Percentiles rank a stretch among this genome's conserved stretches.
Conservation (phyloP, 1,139 yeast species). For the Lipomyces yarrowii region DNA sequence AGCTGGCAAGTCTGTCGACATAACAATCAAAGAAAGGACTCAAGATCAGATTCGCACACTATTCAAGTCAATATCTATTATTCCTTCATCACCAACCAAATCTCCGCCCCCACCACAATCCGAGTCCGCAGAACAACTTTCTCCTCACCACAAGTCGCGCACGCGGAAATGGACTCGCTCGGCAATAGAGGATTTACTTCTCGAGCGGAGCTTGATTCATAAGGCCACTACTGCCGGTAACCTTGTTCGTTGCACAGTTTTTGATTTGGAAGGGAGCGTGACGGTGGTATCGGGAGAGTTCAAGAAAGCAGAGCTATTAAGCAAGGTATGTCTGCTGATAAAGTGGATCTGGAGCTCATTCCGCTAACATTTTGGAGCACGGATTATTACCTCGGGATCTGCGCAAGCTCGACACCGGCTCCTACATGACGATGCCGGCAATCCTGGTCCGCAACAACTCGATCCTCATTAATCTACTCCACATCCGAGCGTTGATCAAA, state of each 20-base stretch:
- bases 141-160: neutral
- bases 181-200: constrained; percentile 38
- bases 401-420: constrained; percentile 84
- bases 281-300: constrained; percentile 74
- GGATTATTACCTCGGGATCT: constrained; percentile 80
- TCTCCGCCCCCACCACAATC: neutral
- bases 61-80: neutral
- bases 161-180: constrained; percentile 13
- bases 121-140: neutral
- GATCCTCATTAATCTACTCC: constrained; percentile 76
- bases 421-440: constrained; percentile 87
- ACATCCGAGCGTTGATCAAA: constrained; percentile 84
- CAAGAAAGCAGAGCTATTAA: constrained; percentile 73
- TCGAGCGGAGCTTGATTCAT: constrained; percentile 41
- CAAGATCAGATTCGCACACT: neutral
- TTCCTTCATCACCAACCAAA: neutral
- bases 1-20: neutral
- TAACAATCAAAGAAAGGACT: neutral
- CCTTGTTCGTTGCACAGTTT: constrained; percentile 66
- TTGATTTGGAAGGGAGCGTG: constrained; percentile 73
- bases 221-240: constrained; percentile 42
- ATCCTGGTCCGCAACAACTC: constrained; percentile 78
- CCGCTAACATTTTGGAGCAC: constrained; percentile 43
- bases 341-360: too few species aligned
- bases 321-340: constrained; percentile 44